Evolutionary conservation across 345 rosid genomes (phyloP), one percentile per base, ranked within the genome.

Genomic region (Salix arbutifolia): DNA sequence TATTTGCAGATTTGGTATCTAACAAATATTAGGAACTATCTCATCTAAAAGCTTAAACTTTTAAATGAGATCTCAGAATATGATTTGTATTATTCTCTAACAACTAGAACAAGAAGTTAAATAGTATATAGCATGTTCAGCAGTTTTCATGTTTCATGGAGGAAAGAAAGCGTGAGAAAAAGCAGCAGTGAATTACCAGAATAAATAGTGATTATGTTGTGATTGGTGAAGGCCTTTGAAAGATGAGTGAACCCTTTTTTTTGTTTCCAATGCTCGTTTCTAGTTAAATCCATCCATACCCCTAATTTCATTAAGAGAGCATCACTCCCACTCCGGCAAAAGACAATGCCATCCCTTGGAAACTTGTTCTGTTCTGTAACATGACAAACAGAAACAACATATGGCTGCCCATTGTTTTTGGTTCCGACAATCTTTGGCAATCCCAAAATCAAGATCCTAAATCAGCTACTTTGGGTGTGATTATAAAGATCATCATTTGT

Each of bases 381-480:
- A 74, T n/a, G 48, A 50, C 42, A 21, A 10, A 42, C 64, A 31
- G 28, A 71, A 65, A 72, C 31, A 33, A 56, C 30, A 5, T 44
- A 16, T 19, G 14, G 35, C 18, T 42, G 73, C 12, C 23, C 67
- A 26, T 30, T 66, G 65, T 67, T 61, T 79, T 48, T 73, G 71
- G 71, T 65, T 80, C 79, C 68, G 44, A 75, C 4, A 4, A 56
- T 76, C 64, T 53, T 53, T 2, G 21, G 69, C n/a, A 28, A 40
- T 67, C n/a, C 23, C 17, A 58, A 67, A 21, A 69, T 76, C 30
- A 70, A 74, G 73, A 66, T 67, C 35, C 80, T 61, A 33, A 33
- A 66, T 67, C 46, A 65, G 70, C 69, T 28, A 28, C 12, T 8
- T 21, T 53, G 61, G 48, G 26, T 61, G 16, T 33, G 48, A 35